Conservation (phyloP, 805 yeast genomes). For the Naumovozyma castellii region DNA sequence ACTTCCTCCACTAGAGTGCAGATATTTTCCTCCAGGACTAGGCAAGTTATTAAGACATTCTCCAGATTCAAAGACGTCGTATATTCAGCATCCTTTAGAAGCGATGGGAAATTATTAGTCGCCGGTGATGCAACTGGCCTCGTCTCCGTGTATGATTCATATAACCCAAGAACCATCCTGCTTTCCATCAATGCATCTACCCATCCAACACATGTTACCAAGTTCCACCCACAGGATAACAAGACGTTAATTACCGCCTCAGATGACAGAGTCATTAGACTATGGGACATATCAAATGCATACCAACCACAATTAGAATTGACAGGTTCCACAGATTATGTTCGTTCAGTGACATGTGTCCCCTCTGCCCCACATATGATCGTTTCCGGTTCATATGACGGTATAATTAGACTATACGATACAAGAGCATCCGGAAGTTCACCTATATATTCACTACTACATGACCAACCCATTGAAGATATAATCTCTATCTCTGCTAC, state of each 20-base stretch:
- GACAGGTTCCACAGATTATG: constrained; percentile 75
- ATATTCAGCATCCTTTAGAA: constrained; percentile 81
- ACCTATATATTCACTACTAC: constrained; percentile 59
- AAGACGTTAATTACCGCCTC: constrained; percentile 64
- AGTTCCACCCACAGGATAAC: constrained; percentile 73
- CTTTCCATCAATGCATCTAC: constrained; percentile 75
- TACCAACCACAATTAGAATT: constrained; percentile 63
- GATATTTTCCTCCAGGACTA: constrained; percentile 84
- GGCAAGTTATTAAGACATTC: constrained; percentile 82
- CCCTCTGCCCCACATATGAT: constrained; percentile 68
- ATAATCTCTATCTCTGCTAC: constrained; percentile 70
- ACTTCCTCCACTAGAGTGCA: constrained; percentile 88
- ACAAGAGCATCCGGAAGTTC: constrained; percentile 43
- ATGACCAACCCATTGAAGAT: constrained; percentile 77
- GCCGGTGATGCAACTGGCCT: constrained; percentile 95
- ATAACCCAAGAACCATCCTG: constrained; percentile 65
- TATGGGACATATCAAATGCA: constrained; percentile 79
- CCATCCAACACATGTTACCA: constrained; percentile 88
- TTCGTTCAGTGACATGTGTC: constrained; percentile 70
- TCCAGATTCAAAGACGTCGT: constrained; percentile 85
- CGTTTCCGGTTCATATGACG: constrained; percentile 94
- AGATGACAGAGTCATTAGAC: constrained; percentile 78
- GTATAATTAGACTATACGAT: constrained; percentile 74
- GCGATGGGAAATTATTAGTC: constrained; percentile 81
- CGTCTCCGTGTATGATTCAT: constrained; percentile 82